Evolutionary conservation across 352 stramenopile genomes (phyloP).

Genomic region (Blastocystis sp.): DNA sequence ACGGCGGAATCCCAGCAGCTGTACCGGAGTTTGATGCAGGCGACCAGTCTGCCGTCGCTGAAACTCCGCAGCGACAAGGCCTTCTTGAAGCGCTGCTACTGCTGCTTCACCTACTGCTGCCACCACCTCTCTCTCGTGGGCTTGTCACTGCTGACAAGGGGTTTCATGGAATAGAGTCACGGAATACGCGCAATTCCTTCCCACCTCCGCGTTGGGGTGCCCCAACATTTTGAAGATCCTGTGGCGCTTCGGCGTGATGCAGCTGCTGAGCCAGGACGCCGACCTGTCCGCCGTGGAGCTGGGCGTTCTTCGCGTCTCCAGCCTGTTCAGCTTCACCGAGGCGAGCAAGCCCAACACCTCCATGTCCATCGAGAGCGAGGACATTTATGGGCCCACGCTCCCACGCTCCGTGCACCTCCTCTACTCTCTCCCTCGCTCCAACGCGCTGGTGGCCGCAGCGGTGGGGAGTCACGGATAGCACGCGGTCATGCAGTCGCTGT

Average conservation of each 20-base stretch:
- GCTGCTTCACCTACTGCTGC: background rate
- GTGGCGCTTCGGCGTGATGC: background rate
- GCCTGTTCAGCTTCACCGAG: background rate
- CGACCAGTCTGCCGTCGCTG: background rate
- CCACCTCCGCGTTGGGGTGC: background rate
- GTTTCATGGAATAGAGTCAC: background rate
- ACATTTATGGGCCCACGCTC: background rate
- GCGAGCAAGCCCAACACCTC: background rate
- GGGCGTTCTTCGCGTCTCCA: background rate
- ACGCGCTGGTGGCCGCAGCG: background rate
- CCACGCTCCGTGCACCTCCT: background rate
- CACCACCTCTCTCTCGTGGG: background rate
- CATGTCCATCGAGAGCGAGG: background rate
- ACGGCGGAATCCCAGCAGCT: background rate
- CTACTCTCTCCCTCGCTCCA: slow-evolving; percentile 5
- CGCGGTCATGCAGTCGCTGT: background rate
- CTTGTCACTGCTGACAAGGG: background rate
- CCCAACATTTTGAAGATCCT: background rate
- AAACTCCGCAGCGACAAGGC: background rate
- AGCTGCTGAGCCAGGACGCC: background rate
- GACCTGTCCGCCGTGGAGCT: background rate
- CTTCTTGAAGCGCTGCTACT: background rate
- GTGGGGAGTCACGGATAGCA: background rate
- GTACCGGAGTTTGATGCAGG: background rate
- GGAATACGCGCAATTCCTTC: background rate